Base-by-base conservation (phyloP, 495 filamentous ascomycete species). In the Lasiosphaeris hirsuta region DNA sequence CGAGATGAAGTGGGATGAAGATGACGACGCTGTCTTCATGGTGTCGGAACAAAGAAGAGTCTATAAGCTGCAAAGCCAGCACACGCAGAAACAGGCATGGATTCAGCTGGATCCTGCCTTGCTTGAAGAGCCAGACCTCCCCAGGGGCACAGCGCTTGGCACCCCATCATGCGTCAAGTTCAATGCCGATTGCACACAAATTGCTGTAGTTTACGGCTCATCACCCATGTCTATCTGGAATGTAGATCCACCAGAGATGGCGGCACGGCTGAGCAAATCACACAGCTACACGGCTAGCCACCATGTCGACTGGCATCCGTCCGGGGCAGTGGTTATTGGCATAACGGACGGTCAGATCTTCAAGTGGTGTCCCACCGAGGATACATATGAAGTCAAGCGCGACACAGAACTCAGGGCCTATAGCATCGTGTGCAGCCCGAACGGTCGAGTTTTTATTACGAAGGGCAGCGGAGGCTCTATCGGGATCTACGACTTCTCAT, bases 171-270 rank as follows among this genome's bases (percentile, higher is more conserved):
- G n/a, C 30, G 46, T 51, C 19, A 38, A 46, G 1, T 51, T 58
- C n/a, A 51, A 45, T 47, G 13, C 8, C n/a, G 47, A 51, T 33
- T 58, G 55, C 8, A 58, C 47, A 4, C 38, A 51, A 18, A 44
- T 58, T 18, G 55, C 55, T 0, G 47, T 58, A 4, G 15, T 38
- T 4, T 58, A 58, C 49, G n/a, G 17, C 3, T 39, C 3, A 9
- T 58, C 51, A 6, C 46, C 55, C 2, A 1, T 58, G 30, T 44
- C 55, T 15, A 45, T 58, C 5, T 58, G 55, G 55, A 44, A 11
- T 18, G 17, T 58, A 0, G 8, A 51, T 1, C 46, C 55, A 0
- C 39, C 55, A 1, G 1, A 15, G 7, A 45, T 58, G 47, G 7
- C 45, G 5, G 46, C 47, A 3, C 55, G 55, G 8, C 55, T 58